phyloP scores from a whole-genome alignment of 768 basidiomycete genomes.

The Kwoniella europaea region DNA sequence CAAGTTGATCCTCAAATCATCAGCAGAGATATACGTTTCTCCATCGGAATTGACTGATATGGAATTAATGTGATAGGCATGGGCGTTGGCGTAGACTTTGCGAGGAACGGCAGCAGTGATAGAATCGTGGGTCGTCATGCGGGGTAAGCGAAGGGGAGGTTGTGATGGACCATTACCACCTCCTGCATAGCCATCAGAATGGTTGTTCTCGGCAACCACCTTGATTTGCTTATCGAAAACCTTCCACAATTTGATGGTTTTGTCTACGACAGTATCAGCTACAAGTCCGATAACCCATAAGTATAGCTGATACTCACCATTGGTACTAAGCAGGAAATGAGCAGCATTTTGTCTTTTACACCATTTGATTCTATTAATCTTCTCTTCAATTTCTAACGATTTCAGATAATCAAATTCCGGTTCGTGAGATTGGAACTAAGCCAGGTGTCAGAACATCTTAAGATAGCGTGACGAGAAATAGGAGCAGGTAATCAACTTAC shows the following conservation, averaged over 20 bases:
- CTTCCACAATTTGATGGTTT: conserved; percentile 99
- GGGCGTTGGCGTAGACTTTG: conserved; percentile 98
- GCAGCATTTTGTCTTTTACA: conserved; percentile 97
- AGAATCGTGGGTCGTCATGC: conserved; percentile 91
- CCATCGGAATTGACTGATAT: conserved; percentile 99
- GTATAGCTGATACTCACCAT: conserved; percentile 66
- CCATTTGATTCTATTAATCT: conserved; percentile 99
- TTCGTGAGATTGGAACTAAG: conserved; percentile 93
- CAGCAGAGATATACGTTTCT: conserved; percentile 99
- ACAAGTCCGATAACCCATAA: neutral
- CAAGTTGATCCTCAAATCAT: conserved; percentile 93
- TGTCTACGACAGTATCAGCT: conserved; percentile 67
- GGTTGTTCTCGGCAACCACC: conserved; percentile 96
- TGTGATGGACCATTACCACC: conserved; percentile 42
- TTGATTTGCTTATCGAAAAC: conserved; percentile 98
- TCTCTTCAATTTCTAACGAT: conserved; percentile 99
- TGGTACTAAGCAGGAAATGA: conserved; percentile 95
- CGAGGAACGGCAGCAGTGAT: conserved; percentile 98
- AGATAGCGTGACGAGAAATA: neutral
- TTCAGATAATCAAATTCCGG: conserved; percentile 99
- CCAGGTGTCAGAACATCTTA: neutral
- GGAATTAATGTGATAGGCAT: conserved; percentile 99
- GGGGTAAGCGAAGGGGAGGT: conserved; percentile 74
- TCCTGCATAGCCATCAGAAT: conserved; percentile 62
- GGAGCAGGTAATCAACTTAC: conserved; percentile 36